Base-by-base conservation (phyloP, 108 stramenopile species). In the Cyclotella baltica region DNA sequence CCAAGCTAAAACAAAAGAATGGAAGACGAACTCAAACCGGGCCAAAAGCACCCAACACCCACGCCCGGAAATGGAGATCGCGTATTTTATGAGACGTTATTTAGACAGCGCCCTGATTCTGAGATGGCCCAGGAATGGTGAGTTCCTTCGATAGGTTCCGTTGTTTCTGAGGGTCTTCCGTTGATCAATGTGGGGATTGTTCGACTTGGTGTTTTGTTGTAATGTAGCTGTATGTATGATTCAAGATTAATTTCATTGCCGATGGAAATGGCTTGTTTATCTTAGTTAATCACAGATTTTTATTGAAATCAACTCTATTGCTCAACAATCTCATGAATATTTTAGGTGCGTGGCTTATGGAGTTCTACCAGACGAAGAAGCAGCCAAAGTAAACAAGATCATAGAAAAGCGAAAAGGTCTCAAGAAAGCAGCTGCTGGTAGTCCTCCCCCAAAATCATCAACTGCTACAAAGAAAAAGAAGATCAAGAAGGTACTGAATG, bases 111-210 rank as follows among this genome's bases (percentile, higher is more conserved):
- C 25, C 92, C 90, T 20, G 86, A 91, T 43, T 88, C 87, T 30
- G 78, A 67, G 56, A 96, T 96, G 95, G 95, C 95, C 40, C 95
- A 96, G 77, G 92, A 96, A 66, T 96, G 92, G 92, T 92, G 77
- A 72, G 88, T 63, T 62, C 38, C 8, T 31, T 43, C 5, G 22
- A 43, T 6, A 16, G 28, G 10, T 27, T 62, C 62, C n/a, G 3
- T 35, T 37, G 2, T 34, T 62, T 33, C 0, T 23, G 20, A 2
- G 20, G 23, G 55, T 2, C 6, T 43, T 13, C 10, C 40, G 10
- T 43, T 43, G 40, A 6, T 43, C 10, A 10, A 13, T 6, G 13
- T 43, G 40, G 6, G 10, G 40, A 43, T 43, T 43, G 40, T 43
- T 6, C n/a, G n/a, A n/a, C n/a, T n/a, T n/a, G n/a, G n/a, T n/a